These are phyloP conservation scores for Dichotomopilus funicola DNA, from an alignment of 2,329 filamentous ascomycete species.

Conservation along the genomic window DNA sequence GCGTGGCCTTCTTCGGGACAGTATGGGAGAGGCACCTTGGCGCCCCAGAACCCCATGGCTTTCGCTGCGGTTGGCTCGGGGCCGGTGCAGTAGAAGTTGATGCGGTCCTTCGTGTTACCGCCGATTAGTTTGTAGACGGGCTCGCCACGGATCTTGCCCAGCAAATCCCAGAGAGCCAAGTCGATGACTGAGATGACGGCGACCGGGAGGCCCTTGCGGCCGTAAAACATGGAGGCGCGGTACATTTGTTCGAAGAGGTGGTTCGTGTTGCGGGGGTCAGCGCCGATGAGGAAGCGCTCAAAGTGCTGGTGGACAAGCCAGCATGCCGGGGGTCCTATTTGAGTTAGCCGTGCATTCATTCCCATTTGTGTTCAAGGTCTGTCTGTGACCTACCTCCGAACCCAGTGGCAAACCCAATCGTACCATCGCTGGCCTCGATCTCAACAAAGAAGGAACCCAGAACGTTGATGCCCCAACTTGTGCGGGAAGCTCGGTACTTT, in stretches of 20 bases:
- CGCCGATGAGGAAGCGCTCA: constrained; percentile 80
- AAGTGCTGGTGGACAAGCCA: constrained; percentile 94
- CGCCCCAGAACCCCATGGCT: constrained; percentile 82
- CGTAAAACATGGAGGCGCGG: constrained; percentile 91
- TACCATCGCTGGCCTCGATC: constrained; percentile 81
- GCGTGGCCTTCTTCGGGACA: constrained; percentile 79
- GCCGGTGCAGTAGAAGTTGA: constrained; percentile 93
- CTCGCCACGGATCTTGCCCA: constrained; percentile 86
- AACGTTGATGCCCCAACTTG: constrained; percentile 93
- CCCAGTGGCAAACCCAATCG: constrained; percentile 88
- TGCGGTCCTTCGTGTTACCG: constrained; percentile 73
- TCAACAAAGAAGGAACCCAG: constrained; percentile 88
- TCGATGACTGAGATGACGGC: constrained; percentile 94
- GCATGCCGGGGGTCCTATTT: constrained; percentile 71
- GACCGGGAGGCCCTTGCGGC: constrained; percentile 81
- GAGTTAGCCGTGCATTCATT: constrained; percentile 6
- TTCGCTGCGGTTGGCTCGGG: constrained; percentile 76
- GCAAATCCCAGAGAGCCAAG: constrained; percentile 83
- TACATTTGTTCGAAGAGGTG: constrained; percentile 96
- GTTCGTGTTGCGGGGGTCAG: constrained; percentile 86
- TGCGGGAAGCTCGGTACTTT: constrained; percentile 78
- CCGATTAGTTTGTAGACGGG: constrained; percentile 94
- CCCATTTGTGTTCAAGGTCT: background rate
- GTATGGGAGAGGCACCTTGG: constrained; percentile 84
- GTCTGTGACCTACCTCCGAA: constrained; percentile 60